phyloP scores from a whole-genome alignment of 2,329 filamentous ascomycete genomes.

The Venturia oleaginea region DNA sequence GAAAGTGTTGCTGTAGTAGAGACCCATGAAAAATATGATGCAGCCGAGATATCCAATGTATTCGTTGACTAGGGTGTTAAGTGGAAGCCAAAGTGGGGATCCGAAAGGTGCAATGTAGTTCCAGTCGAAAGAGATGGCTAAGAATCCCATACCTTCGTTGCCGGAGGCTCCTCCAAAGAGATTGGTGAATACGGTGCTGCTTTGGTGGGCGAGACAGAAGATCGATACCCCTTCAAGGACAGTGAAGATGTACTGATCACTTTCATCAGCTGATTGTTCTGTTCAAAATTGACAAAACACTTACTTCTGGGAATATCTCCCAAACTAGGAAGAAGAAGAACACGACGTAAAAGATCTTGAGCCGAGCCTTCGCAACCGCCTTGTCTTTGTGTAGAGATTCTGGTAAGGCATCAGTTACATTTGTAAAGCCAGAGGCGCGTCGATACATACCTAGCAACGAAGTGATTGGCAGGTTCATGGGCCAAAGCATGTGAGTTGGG shows the following conservation, averaged over 20 bases:
- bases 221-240: conserved; percentile 13
- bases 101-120: conserved; percentile 13
- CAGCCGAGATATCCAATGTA: conserved; percentile 15
- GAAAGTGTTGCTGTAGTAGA: conserved; percentile 16
- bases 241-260: neutral
- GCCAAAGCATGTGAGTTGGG: conserved; percentile 16
- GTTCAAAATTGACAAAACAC: neutral
- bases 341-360: conserved; percentile 23
- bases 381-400: conserved; percentile 16
- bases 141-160: conserved; percentile 15
- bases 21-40: conserved; percentile 18
- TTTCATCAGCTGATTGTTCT: neutral
- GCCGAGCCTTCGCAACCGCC: conserved; percentile 14
- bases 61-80: conserved; percentile 13
- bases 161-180: conserved; percentile 15
- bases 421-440: conserved; percentile 5
- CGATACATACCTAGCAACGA: conserved; percentile 9
- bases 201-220: conserved; percentile 16
- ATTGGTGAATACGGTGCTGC: conserved; percentile 16
- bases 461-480: conserved; percentile 14
- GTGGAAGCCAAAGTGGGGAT: conserved; percentile 13
- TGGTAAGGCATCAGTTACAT: neutral
- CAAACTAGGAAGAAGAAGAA: conserved; percentile 18
- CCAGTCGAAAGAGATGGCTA: conserved; percentile 15
- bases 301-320: conserved; percentile 16